Conservation (phyloP, 495 filamentous ascomycete genomes). For the Penicillium cinerascens region DNA sequence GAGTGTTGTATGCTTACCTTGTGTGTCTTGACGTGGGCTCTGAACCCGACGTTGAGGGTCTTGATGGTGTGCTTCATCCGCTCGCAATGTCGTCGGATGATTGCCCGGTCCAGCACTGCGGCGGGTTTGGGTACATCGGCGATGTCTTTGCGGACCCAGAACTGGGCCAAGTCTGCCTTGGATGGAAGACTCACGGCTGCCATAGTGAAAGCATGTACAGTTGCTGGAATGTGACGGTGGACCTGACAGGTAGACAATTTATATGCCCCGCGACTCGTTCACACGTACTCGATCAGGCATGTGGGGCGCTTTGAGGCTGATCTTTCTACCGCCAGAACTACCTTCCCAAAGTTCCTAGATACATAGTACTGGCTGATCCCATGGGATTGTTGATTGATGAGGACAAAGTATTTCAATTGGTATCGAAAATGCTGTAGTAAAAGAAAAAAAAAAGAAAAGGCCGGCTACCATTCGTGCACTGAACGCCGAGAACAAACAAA, state of each 20-base stretch:
- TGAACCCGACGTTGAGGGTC: slow-evolving; percentile 60
- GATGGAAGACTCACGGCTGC: slow-evolving; percentile 15
- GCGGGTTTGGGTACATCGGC: slow-evolving; percentile 61
- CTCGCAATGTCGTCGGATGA: slow-evolving; percentile 65
- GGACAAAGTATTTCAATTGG: neutral
- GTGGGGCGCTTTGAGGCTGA: slow-evolving; percentile 12
- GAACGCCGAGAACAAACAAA: neutral
- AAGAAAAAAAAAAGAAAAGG: neutral
- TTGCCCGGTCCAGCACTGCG: slow-evolving; percentile 65
- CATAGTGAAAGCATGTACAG: neutral
- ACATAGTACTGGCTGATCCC: too few species aligned
- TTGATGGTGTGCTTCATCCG: slow-evolving; percentile 66
- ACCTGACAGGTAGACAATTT: neutral
- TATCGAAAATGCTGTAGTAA: neutral
- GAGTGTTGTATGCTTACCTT: slow-evolving; percentile 50
- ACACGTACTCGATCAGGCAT: slow-evolving; percentile 1
- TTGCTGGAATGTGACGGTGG: neutral
- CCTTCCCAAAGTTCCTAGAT: neutral
- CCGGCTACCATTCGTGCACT: neutral
- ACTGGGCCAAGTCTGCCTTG: slow-evolving; percentile 23
- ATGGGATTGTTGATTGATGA: neutral
- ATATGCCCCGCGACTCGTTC: slow-evolving; percentile 1
- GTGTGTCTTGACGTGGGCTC: slow-evolving; percentile 84
- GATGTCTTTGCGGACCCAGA: slow-evolving; percentile 62
- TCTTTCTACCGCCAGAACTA: slow-evolving; percentile 1